Evolutionary conservation across 2,329 filamentous ascomycete species (phyloP).

Genomic region (Alternaria conjuncta): DNA sequence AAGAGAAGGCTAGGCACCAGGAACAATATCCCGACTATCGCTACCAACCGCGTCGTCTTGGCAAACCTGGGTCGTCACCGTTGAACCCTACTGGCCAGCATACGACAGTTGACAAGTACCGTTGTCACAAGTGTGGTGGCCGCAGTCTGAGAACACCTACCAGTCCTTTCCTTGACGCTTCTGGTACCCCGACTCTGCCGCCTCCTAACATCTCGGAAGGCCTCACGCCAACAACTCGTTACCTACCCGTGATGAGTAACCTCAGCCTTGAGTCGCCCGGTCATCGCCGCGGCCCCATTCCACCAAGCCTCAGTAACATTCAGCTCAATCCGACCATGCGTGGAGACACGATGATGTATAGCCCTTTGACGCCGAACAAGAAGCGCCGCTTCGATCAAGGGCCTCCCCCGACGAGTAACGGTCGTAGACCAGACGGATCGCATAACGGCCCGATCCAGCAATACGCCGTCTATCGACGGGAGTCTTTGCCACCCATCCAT

Average conservation of each 20-base stretch:
- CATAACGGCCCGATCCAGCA: conserved; percentile 39
- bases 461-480: conserved; percentile 24
- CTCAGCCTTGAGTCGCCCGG: conserved; percentile 49
- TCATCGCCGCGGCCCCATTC: conserved; percentile 31
- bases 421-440: conserved; percentile 64
- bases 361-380: conserved; percentile 44
- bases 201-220: conserved; percentile 45
- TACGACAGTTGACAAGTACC: conserved; percentile 52
- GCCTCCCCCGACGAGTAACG: conserved; percentile 51
- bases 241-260: conserved; percentile 49
- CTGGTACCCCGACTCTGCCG: conserved; percentile 48
- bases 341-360: conserved; percentile 36
- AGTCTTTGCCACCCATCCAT: conserved; percentile 44
- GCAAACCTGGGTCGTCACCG: conserved; percentile 49
- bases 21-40: conserved; percentile 92
- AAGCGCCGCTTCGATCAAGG: conserved; percentile 43
- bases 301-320: conserved; percentile 37
- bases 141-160: conserved; percentile 68
- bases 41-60: conserved; percentile 77
- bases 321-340: conserved; percentile 32
- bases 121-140: conserved; percentile 76
- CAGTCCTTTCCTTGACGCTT: conserved; percentile 61
- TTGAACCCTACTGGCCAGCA: conserved; percentile 40
- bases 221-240: conserved; percentile 42
- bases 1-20: conserved; percentile 90